Percentiles rank a stretch among this genome's conserved stretches.
Conservation (phyloP, 2,329 filamentous ascomycete genomes). For the Cytospora schulzeri region DNA sequence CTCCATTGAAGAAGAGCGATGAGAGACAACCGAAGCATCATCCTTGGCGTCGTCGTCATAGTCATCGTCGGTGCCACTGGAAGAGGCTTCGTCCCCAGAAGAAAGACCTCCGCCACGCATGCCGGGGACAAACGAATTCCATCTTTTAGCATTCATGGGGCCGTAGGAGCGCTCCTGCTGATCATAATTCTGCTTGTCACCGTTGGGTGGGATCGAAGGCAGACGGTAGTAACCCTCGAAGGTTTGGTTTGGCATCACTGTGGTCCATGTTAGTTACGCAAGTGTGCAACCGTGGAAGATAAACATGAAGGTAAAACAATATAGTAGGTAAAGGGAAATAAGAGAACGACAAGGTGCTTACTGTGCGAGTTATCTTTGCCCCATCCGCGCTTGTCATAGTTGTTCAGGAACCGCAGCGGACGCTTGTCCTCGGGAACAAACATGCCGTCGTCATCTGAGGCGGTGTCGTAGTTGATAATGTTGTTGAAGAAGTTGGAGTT, state of each 20-base stretch:
- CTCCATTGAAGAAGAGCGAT: not conserved
- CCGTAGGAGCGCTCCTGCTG: not conserved
- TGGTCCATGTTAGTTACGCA: not conserved
- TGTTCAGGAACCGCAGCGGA: constrained; percentile 27
- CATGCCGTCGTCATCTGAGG: constrained; percentile 7
- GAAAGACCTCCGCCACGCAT: not conserved
- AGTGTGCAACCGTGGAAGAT: not conserved
- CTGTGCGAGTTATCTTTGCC: constrained; percentile 20
- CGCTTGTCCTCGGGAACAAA: constrained; percentile 18
- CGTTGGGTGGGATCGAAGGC: constrained; percentile 12
- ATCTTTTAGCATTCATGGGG: not conserved
- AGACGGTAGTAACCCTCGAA: constrained; percentile 22
- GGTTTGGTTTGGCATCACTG: constrained; percentile 25
- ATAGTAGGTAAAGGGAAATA: no score
- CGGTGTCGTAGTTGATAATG: not conserved
- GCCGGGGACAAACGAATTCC: not conserved
- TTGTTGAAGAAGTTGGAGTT: not conserved
- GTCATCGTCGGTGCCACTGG: not conserved
- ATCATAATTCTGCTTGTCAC: not conserved
- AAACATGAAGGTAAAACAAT: not conserved
- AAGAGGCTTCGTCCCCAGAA: not conserved
- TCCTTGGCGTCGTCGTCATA: not conserved
- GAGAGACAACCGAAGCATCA: constrained; percentile 1
- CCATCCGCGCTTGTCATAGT: constrained; percentile 21
- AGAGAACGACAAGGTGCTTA: no score